Evolutionary conservation across 129 eudicot genomes (phyloP).

Genomic region (Pulicaria dysenterica): DNA sequence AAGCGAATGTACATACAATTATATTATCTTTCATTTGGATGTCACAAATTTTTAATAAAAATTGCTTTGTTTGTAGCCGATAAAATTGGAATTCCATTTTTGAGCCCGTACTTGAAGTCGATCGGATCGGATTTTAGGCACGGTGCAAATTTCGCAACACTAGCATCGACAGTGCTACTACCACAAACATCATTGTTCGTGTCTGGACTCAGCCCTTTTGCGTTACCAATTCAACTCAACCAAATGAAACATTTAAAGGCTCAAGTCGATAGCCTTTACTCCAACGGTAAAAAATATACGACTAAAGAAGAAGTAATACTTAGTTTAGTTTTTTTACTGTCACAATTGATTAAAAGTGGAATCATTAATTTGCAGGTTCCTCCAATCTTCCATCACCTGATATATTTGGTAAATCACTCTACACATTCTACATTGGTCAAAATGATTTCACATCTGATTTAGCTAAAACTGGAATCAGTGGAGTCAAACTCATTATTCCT

Average conservation of each 20-base stretch:
- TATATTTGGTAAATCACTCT: constrained; percentile 73
- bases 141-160: constrained; percentile 87
- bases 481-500: constrained; percentile 57
- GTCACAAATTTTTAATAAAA: no score
- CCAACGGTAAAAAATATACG: constrained; percentile 45
- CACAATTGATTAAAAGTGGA: background rate
- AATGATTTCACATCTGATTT: constrained; percentile 87
- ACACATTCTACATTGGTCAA: constrained; percentile 88
- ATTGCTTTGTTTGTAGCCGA: constrained; percentile 56
- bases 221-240: constrained; percentile 71
- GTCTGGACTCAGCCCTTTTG: constrained; percentile 80
- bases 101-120: constrained; percentile 87
- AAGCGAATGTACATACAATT: background rate
- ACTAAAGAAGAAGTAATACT: background rate
- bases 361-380: constrained; percentile 34
- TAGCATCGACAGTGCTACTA: constrained; percentile 71
- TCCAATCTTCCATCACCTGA: constrained; percentile 55
- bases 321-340: no score
- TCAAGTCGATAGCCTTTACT: constrained; percentile 47
- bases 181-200: constrained; percentile 76
- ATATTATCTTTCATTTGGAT: no score
- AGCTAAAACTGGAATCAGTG: constrained; percentile 52
- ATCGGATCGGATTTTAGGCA: constrained; percentile 79
- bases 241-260: constrained; percentile 68
- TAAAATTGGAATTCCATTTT: constrained; percentile 65